Base-by-base conservation (phyloP, 768 basidiomycete species). In the Leucocoprinus leucothites region DNA sequence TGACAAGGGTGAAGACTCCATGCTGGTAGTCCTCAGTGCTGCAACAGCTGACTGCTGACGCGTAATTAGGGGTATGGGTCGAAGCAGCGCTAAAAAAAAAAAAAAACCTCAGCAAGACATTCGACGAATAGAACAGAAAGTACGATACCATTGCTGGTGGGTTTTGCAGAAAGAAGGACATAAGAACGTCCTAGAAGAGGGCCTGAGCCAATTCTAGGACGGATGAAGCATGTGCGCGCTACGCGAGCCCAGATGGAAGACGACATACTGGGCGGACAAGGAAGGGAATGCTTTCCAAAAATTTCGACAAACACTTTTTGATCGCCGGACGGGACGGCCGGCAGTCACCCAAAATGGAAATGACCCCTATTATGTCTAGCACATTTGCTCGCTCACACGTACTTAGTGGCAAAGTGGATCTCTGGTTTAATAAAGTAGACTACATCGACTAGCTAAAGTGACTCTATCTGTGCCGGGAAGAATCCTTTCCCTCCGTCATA, bases 401-500 rank as follows among this genome's bases (percentile, higher is more conserved):
- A n/a, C n/a, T n/a, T n/a, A n/a, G n/a, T n/a, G n/a, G n/a, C n/a
- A n/a, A n/a, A n/a, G n/a, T n/a, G n/a, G n/a, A n/a, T n/a, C n/a
- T n/a, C n/a, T n/a, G n/a, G n/a, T n/a, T n/a, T n/a, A n/a, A n/a
- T n/a, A n/a, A n/a, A n/a, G n/a, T n/a, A n/a, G n/a, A n/a, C n/a
- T n/a, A n/a, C n/a, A n/a, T n/a, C n/a, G n/a, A n/a, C n/a, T n/a
- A n/a, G n/a, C 31, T 42, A 66, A 11, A 66, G 48, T 8, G 65
- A 57, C 11, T 55, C 56, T 25, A 76, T 71, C 53, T 63, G 66
- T 16, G 71, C 73, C 0, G 75, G 76, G 67, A 73, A 77, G 59
- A 81, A 82, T 1, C 72, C 71, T 3, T 57, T 43, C 0, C 72
- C 74, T 24, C 67, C 67, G 31, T 70, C 63, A 58, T 79, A 82